Base-by-base conservation (phyloP, 306 rosid species). In the Prunus campanulata region DNA sequence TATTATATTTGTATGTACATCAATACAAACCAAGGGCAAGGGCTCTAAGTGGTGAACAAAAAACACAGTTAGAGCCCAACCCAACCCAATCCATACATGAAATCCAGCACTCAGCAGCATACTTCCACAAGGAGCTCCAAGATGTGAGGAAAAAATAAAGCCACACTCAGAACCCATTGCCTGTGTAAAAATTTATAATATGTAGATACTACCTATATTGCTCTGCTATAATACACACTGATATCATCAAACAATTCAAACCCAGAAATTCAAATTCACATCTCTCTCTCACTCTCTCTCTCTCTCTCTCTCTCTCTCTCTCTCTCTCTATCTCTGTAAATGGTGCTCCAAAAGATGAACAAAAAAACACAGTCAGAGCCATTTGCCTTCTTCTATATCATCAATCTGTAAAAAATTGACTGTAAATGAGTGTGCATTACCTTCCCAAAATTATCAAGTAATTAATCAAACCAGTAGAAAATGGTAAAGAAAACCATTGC, bases 331-430 rank as follows among this genome's bases (percentile, higher is more conserved):
- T 35, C 11, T 16, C 24, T 56, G 62, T 16, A 24, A 25, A 8
- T 19, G 39, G 55, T 66, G 52, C 83, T 66, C 78, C 69, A 47
- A 72, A 35, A 32, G 39, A 68, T 18, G 25, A 9, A 32, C 20
- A 54, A 30, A 82, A 82, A 72, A 76, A 50, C 74, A 74, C 72
- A 69, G 47, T 78, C 70, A 52, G 77, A 74, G 79, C 82, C 56
- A 70, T 73, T n/a, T 55, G 24, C 61, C 72, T 62, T 25, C 24
- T 25, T 22, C 29, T 54, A 52, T 30, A 11, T 29, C 7, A 47
- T n/a, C 29, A 25, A 60, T 50, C 67, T 59, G 1, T 20, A 29
- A 49, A 29, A 60, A 49, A 27, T 6, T 77, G 19, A 29, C 22
- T 25, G 54, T 52, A 52, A 48, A 18, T 52, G 22, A 16, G 57